Evolutionary conservation across 1,139 yeast genomes (phyloP).

Genomic region (Zygotorulaspora mrakii): DNA sequence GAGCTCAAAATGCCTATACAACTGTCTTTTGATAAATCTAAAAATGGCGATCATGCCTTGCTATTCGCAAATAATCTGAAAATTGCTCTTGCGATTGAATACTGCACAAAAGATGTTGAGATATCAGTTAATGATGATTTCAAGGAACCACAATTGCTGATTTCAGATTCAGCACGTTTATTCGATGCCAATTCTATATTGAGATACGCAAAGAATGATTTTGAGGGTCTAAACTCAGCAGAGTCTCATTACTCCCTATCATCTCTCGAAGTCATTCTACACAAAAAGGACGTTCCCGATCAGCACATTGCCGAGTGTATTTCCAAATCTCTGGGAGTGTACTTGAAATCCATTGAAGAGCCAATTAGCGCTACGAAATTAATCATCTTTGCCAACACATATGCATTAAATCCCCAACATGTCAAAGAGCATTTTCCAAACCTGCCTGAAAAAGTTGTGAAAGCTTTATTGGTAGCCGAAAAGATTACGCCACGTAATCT

Average conservation of each 20-base stretch:
- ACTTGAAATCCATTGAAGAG: slow-evolving; percentile 25
- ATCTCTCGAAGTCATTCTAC: slow-evolving; percentile 31
- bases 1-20: slow-evolving; percentile 36
- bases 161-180: slow-evolving; percentile 46
- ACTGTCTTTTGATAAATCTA: slow-evolving; percentile 45
- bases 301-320: slow-evolving; percentile 32
- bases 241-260: slow-evolving; percentile 40
- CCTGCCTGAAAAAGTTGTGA: slow-evolving; percentile 43
- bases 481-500: slow-evolving; percentile 36
- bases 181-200: slow-evolving; percentile 82
- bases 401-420: slow-evolving; percentile 33
- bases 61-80: slow-evolving; percentile 58
- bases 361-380: slow-evolving; percentile 35
- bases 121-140: slow-evolving; percentile 36
- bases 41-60: slow-evolving; percentile 31
- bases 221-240: slow-evolving; percentile 37
- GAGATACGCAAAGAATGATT: slow-evolving; percentile 57
- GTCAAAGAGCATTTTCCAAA: slow-evolving; percentile 31
- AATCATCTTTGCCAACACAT: slow-evolving; percentile 39
- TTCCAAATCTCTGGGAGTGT: slow-evolving; percentile 37
- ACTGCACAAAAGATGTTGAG: slow-evolving; percentile 27
- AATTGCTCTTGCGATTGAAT: slow-evolving; percentile 48
- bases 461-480: slow-evolving; percentile 39
- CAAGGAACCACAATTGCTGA: slow-evolving; percentile 41
- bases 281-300: slow-evolving; percentile 21